Base-by-base conservation (phyloP, 257 asterid species). In the Solanum arcanum region DNA sequence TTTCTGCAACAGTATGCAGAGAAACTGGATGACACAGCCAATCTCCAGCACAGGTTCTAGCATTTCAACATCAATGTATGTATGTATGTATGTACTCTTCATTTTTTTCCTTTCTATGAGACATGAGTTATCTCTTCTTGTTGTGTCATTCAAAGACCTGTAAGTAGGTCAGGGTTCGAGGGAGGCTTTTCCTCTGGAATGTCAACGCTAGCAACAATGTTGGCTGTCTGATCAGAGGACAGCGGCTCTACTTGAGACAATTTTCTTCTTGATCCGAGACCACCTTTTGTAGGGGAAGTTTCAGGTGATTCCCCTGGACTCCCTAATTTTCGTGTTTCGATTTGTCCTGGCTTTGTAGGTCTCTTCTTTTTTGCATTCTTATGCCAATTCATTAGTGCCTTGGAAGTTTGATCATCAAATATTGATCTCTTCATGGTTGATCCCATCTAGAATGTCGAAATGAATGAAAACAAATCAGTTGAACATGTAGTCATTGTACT, bases 381-480 rank as follows among this genome's bases (percentile, higher is more conserved):
- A 85, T 95, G 98, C 99, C 99, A 97, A 42, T 90, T 94, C 96
- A 90, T 91, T 5, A 97, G 86, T 3, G 99, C 99, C 92, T 94
- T 97, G 5, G 96, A 93, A 1, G 99, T 97, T 92, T 97, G 98
- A 59, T 97, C 98, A 68, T 97, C 99, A 31, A 97, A 97, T 11
- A 97, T 94, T 37, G 98, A 92, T 92, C 90, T 93, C 89, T 97
- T 97, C 94, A 97, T 95, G 83, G 94, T 91, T 85, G 99, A 94
- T 89, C 99, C 99, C 99, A 97, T 97, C 98, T 95, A 83, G 29
- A 60, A 39, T 75, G 21, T 6, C 52, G 69, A 70, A 56, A 29
- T 1, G 5, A 60, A 7, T 73, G 49, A 49, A 60, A 73, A 14
- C 6, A n/a, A 56, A 35, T 27, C 15, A 35, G 27, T 27, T 52